Percentiles rank a stretch among this genome's conserved stretches.
phyloP scores from a whole-genome alignment of 2,329 filamentous ascomycete genomes.

The Arthrobotrys conoides region DNA sequence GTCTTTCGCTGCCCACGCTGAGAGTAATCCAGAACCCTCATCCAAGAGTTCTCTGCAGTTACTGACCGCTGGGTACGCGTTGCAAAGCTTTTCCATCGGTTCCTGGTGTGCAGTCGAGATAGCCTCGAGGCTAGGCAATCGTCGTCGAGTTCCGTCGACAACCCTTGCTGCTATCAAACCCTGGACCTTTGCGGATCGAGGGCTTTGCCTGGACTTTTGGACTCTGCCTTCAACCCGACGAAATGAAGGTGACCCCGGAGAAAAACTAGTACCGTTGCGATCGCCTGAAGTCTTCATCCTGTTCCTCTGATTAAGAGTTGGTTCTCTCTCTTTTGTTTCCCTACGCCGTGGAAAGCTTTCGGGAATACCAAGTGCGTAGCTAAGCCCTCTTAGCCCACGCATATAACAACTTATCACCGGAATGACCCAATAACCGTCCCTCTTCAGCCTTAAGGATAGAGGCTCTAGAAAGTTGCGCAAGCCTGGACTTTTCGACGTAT shows the following conservation, averaged over 20 bases:
- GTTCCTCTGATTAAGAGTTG: conserved; percentile 22
- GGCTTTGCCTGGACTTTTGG: not conserved
- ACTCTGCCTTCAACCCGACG: not conserved
- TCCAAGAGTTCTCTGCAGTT: too few relatives aligned
- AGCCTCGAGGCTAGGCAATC: too few relatives aligned
- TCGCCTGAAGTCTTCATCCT: conserved; percentile 22
- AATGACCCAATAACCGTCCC: not conserved
- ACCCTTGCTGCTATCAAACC: too few relatives aligned
- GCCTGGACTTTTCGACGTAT: not conserved
- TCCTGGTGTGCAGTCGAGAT: too few relatives aligned
- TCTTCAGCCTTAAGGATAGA: not conserved
- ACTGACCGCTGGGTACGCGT: too few relatives aligned
- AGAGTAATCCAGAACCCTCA: too few relatives aligned
- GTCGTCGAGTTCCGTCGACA: too few relatives aligned
- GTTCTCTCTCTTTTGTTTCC: conserved; percentile 32
- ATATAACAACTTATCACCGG: not conserved
- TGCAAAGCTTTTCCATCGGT: not conserved
- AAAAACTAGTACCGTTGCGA: not conserved
- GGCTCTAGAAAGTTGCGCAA: too few relatives aligned
- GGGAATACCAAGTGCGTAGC: not conserved
- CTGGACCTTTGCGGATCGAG: too few relatives aligned
- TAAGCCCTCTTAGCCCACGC: not conserved
- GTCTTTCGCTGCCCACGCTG: too few relatives aligned
- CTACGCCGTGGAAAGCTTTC: not conserved
- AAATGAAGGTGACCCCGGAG: not conserved